Conservation (phyloP, 2,329 filamentous ascomycete species). For the Curvularia verruculosa region DNA sequence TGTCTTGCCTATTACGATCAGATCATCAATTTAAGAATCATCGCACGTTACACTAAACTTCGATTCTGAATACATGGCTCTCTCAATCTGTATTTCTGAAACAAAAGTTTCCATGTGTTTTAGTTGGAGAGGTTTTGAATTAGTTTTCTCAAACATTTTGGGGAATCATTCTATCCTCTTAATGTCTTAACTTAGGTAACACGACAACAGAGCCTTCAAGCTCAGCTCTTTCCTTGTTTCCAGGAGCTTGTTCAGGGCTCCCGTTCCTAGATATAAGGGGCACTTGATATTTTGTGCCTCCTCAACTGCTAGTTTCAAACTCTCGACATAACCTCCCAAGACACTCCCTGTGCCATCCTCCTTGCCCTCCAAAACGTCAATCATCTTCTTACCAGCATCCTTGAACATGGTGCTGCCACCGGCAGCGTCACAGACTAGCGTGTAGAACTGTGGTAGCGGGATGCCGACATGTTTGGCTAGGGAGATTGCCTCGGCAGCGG, state of each 20-base stretch:
- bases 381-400: slow-evolving; percentile 40
- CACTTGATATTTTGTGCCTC: slow-evolving; percentile 46
- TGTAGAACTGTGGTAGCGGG: slow-evolving; percentile 46
- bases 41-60: no score
- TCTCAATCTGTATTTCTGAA: no score
- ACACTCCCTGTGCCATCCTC: slow-evolving; percentile 24
- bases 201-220: slow-evolving; percentile 29
- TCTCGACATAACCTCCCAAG: slow-evolving; percentile 28
- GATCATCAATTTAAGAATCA: no score
- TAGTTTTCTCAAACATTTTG: neutral
- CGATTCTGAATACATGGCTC: no score
- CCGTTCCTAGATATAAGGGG: slow-evolving; percentile 42
- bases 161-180: neutral
- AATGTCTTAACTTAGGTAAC: slow-evolving; percentile 23
- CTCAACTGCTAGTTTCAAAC: slow-evolving; percentile 38
- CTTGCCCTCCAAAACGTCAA: slow-evolving; percentile 41
- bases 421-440: slow-evolving; percentile 46
- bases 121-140: neutral
- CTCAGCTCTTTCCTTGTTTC: slow-evolving; percentile 34
- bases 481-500: slow-evolving; percentile 47
- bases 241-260: slow-evolving; percentile 41
- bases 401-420: slow-evolving; percentile 48
- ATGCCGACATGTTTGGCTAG: slow-evolving; percentile 48
- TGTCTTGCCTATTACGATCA: no score
- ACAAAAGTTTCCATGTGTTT: no score